phyloP scores from a whole-genome alignment of 306 rosid species.

The Quercus wislizeni region DNA sequence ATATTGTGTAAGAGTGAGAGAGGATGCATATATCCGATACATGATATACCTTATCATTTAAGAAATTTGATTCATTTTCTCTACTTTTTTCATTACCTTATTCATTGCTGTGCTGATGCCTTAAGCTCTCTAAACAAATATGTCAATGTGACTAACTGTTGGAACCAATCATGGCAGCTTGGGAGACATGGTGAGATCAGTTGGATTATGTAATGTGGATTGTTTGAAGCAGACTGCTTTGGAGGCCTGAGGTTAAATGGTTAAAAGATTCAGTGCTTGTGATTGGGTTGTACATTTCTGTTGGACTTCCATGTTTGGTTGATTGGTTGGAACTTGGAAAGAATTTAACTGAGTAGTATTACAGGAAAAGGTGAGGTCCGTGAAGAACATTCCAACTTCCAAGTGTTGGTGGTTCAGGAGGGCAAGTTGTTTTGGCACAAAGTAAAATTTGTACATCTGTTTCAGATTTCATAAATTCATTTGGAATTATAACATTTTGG shows the following conservation, averaged over 20 bases:
- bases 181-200: constrained; percentile 75
- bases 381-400: background rate
- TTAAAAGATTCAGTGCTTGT: background rate
- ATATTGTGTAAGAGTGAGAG: no score
- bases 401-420: background rate
- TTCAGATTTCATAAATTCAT: background rate
- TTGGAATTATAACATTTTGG: background rate
- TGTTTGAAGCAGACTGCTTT: constrained; percentile 55
- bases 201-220: constrained; percentile 63
- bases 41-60: no score
- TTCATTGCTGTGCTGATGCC: background rate
- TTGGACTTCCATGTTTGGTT: constrained; percentile 24
- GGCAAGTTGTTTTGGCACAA: background rate
- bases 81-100: background rate
- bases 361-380: background rate
- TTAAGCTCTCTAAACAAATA: no score
- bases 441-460: background rate
- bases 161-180: constrained; percentile 36
- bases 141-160: constrained; percentile 6
- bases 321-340: constrained; percentile 4
- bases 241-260: constrained; percentile 37
- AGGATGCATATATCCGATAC: no score
- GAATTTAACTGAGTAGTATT: constrained; percentile 6
- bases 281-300: constrained; percentile 24
- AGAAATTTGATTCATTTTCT: background rate